Evolutionary conservation across 106 monocot species (phyloP).

Genomic region (Ottelia alismoides): DNA sequence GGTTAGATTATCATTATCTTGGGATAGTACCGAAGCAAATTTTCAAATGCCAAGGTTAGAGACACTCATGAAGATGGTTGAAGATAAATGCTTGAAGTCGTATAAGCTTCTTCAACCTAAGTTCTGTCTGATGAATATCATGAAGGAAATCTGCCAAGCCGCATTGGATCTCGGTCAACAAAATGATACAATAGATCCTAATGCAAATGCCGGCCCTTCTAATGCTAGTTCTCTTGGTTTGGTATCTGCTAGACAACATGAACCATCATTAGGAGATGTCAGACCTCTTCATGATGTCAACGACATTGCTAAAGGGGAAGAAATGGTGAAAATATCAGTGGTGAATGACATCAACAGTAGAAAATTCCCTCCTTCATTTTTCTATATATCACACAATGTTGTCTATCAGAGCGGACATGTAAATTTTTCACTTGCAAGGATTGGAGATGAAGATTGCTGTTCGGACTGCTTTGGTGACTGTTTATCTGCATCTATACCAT

Average conservation of each 20-base stretch:
- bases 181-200: background rate
- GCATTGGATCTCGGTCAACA: conserved; percentile 2
- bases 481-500: conserved; percentile 46
- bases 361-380: conserved; percentile 33
- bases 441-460: conserved; percentile 88
- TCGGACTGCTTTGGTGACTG: conserved; percentile 67
- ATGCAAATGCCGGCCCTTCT: conserved; percentile 12
- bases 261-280: conserved; percentile 14
- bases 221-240: conserved; percentile 7
- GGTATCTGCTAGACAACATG: conserved; percentile 13
- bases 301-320: conserved; percentile 73
- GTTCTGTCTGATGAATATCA: conserved; percentile 7
- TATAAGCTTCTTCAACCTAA: conserved; percentile 14
- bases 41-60: conserved; percentile 4
- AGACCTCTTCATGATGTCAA: conserved; percentile 44
- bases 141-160: conserved; percentile 17
- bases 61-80: conserved; percentile 14
- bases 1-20: conserved; percentile 10
- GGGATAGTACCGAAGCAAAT: background rate
- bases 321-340: conserved; percentile 43
- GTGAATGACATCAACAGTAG: conserved; percentile 27
- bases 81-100: conserved; percentile 14
- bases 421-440: conserved; percentile 68
- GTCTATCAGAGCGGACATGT: conserved; percentile 71
- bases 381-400: conserved; percentile 55